A percentile compares a stretch with the other conserved stretches of the same genome.
Evolutionary conservation across 75 land plant genomes (phyloP).

Genomic region (Isoetes taiwanensis): DNA sequence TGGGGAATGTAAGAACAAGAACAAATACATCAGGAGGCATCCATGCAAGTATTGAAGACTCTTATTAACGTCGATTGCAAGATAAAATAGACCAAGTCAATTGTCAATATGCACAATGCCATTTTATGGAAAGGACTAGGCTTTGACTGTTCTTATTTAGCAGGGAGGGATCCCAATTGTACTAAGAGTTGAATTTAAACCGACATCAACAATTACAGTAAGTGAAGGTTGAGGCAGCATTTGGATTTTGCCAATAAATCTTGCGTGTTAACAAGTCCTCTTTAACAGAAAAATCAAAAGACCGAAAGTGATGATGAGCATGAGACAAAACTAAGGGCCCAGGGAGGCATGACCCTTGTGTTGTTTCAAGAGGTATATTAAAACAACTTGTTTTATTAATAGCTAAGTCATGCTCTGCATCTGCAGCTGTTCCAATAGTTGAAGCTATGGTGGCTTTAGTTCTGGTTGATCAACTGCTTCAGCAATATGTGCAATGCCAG

Average conservation of each 20-base stretch:
- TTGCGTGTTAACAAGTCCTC: too few relatives aligned
- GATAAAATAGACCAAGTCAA: not conserved
- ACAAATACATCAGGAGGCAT: conserved; percentile 98
- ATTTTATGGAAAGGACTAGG: too few relatives aligned
- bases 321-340: conserved; percentile 75
- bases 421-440: conserved; percentile 96
- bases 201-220: conserved; percentile 93
- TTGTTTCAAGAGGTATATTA: conserved; percentile 84
- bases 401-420: too few relatives aligned
- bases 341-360: conserved; percentile 99
- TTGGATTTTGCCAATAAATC: too few relatives aligned
- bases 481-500: conserved; percentile 76
- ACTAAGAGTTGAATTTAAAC: conserved; percentile 89
- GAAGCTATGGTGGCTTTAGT: conserved; percentile 97
- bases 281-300: conserved; percentile 78
- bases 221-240: too few relatives aligned
- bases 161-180: conserved; percentile 96
- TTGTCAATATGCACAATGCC: not conserved
- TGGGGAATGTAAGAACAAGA: conserved; percentile 68
- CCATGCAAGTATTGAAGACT: too few relatives aligned
- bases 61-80: too few relatives aligned
- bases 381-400: not conserved
- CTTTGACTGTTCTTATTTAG: not conserved
- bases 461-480: conserved; percentile 79
- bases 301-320: conserved; percentile 78